Evolutionary conservation across 2,329 filamentous ascomycete species (phyloP).

Genomic region (Penicillium sclerotigenum): DNA sequence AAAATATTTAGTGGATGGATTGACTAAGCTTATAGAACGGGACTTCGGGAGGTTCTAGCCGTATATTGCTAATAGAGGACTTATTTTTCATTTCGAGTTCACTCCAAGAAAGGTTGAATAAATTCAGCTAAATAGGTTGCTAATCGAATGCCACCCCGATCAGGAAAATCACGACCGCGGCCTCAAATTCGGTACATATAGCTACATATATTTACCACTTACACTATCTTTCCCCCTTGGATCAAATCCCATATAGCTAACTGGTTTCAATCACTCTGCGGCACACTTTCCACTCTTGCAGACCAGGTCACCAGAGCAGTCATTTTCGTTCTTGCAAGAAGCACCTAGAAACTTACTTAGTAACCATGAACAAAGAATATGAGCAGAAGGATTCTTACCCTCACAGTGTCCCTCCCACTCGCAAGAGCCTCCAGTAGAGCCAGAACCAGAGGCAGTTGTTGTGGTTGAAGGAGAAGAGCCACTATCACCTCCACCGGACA

Average conservation of each 20-base stretch:
- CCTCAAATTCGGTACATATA: neutral
- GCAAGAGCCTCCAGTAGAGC: slow-evolving; percentile 6
- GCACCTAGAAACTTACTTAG: slow-evolving; percentile 8
- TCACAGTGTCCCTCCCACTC: slow-evolving; percentile 22
- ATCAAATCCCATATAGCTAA: neutral
- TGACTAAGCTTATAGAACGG: too few relatives aligned
- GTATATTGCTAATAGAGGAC: neutral
- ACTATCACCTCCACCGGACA: slow-evolving; percentile 6
- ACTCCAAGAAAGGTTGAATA: neutral
- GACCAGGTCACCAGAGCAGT: slow-evolving; percentile 10
- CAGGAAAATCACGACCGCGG: neutral
- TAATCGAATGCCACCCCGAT: neutral
- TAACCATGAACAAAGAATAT: neutral
- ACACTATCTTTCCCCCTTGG: neutral
- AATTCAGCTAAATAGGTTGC: neutral
- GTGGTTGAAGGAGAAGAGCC: neutral
- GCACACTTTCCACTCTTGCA: slow-evolving; percentile 13
- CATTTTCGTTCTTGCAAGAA: slow-evolving; percentile 10
- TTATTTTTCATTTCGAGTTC: neutral
- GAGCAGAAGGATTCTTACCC: slow-evolving; percentile 11
- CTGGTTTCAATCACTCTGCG: neutral
- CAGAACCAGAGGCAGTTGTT: slow-evolving; percentile 1
- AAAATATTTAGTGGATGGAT: neutral
- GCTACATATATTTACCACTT: too few relatives aligned
- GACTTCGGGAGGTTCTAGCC: neutral